Base-by-base conservation (phyloP, 805 yeast genomes). In the Ogataea chonburiensis region DNA sequence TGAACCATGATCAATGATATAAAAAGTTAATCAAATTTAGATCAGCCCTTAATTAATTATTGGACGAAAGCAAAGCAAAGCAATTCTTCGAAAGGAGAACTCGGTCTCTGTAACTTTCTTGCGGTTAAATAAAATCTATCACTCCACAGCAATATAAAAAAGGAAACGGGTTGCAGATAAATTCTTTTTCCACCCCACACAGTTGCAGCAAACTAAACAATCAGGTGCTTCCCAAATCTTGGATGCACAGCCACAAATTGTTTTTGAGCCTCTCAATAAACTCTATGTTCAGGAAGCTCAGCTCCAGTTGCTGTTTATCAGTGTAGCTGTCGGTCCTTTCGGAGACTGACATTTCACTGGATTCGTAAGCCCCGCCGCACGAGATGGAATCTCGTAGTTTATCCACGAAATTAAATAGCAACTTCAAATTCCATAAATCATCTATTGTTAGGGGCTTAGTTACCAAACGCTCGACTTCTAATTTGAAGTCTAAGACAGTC, bases 341-440 rank as follows among this genome's bases (percentile, higher is more conserved):
- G 16, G 37, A 36, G 6, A 40, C 6, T 23, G 39, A 31, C 19
- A 25, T 13, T 17, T 43, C 38, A n/a, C 36, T 33, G 7, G 34
- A 8, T 7, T 23, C 28, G 7, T 19, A 24, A 4, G 28, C 5
- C 2, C 15, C 10, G 5, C 16, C 31, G 4, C 19, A 12, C 5
- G 17, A 12, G 11, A 23, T 24, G 14, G 12, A 11, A 15, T 26
- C 32, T 19, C 34, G 29, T 7, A 44, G 23, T 31, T 62, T 58
- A 37, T 81, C 86, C 25, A 75, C 68, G 59, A 67, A 83, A 11
- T 79, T 73, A 60, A 83, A 79, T 7, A 83, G 56, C 32, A 83
- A 54, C 41, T 73, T 72, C 40, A 82, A 57, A 47, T 78, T 80
- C 80, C 85, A 76, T 35, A 82, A 57, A 37, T 81, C 85, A 31